Evolutionary conservation across 2,329 filamentous ascomycete genomes (phyloP).

Genomic region (Fusarium tupiense): DNA sequence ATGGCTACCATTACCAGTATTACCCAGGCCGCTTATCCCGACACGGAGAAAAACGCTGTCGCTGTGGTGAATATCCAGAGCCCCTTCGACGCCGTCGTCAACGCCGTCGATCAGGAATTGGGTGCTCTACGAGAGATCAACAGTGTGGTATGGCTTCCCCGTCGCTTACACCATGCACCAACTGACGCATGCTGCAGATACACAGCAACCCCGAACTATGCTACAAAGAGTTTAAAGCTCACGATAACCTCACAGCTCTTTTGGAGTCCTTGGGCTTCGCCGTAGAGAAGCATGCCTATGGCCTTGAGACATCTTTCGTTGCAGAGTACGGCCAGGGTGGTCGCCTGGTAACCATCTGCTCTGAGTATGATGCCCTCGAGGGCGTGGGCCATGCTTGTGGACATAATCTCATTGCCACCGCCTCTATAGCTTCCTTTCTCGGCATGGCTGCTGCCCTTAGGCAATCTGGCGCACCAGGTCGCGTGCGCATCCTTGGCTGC

Average conservation of each 20-base stretch:
- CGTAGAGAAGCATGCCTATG: background rate
- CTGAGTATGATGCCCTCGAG: background rate
- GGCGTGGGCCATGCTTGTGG: background rate
- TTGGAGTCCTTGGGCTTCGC: background rate
- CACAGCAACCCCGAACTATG: background rate
- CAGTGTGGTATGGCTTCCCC: background rate
- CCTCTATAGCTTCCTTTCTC: background rate
- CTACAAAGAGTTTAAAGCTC: background rate
- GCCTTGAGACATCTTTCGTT: background rate
- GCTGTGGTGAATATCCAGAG: rapidly evolving
- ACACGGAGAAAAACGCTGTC: rapidly evolving
- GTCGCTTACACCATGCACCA: no score
- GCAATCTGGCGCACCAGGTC: background rate
- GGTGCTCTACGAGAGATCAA: background rate
- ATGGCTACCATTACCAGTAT: background rate
- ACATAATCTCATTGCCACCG: background rate
- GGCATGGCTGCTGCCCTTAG: background rate
- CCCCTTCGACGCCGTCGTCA: background rate
- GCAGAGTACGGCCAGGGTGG: background rate
- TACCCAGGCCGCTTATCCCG: rapidly evolving
- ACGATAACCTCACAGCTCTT: background rate
- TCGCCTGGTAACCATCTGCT: background rate
- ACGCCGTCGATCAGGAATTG: background rate
- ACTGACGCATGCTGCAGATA: background rate
- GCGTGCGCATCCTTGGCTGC: background rate